phyloP scores from a whole-genome alignment of 495 filamentous ascomycete species.

The Penicillium flavigenum region DNA sequence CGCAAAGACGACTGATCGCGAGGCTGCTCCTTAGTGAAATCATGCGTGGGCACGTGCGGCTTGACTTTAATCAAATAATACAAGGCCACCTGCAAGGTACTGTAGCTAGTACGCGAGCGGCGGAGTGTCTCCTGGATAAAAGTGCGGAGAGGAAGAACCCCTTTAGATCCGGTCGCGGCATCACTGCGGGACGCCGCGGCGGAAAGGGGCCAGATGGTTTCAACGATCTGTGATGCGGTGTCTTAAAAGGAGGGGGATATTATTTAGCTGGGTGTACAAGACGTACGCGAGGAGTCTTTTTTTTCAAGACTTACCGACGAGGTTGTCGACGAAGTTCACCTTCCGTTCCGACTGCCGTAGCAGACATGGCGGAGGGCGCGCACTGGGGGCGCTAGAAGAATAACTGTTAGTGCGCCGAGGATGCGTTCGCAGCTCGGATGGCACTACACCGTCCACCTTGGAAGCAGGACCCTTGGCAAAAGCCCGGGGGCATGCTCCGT shows the following conservation, averaged over 20 bases:
- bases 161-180: conserved; percentile 50
- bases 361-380: conserved; percentile 74
- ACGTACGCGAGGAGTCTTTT: conserved; percentile 14
- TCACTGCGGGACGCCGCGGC: conserved; percentile 49
- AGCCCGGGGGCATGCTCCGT: conserved; percentile 30
- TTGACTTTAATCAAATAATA: conserved; percentile 96
- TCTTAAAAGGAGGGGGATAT: conserved; percentile 57
- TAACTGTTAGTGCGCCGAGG: conserved; percentile 69
- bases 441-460: conserved; percentile 50
- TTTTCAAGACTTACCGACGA: conserved; percentile 82
- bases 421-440: conserved; percentile 72
- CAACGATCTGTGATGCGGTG: conserved; percentile 95
- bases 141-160: conserved; percentile 83
- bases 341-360: conserved; percentile 91
- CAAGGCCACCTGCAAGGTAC: conserved; percentile 91
- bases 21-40: conserved; percentile 85
- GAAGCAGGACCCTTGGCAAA: conserved; percentile 30
- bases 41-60: conserved; percentile 77
- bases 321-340: conserved; percentile 92
- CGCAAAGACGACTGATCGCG: conserved; percentile 70
- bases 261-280: conserved; percentile 23
- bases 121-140: conserved; percentile 98
- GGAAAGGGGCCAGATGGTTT: conserved; percentile 88
- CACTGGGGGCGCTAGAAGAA: conserved; percentile 48
- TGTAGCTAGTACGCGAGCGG: conserved; percentile 93